Percentiles rank a stretch among this genome's conserved stretches.
These are phyloP conservation scores for Ocimum tenuiflorum DNA, from an alignment of 257 asterid species.

Conservation along the genomic window DNA sequence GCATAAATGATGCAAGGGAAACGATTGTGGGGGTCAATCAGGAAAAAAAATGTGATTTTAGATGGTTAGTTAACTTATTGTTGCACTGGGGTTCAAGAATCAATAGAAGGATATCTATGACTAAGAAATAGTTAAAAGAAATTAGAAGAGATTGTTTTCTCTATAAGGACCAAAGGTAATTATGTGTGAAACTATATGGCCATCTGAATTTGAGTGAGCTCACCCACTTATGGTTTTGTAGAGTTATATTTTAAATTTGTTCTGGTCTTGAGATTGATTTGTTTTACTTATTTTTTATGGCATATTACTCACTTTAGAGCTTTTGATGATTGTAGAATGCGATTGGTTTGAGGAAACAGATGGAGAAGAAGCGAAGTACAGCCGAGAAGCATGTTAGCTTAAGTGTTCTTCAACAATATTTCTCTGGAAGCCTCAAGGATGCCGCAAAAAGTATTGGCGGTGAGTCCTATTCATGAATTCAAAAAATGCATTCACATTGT, in stretches of 20 bases:
- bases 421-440: slow-evolving; percentile 89
- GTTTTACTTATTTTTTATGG: slow-evolving; percentile 2
- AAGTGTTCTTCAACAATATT: slow-evolving; percentile 71
- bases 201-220: too few relatives aligned
- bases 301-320: neutral
- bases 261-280: neutral
- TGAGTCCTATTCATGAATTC: slow-evolving; percentile 27
- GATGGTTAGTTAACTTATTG: neutral
- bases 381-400: slow-evolving; percentile 84
- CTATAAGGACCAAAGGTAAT: too few relatives aligned
- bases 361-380: slow-evolving; percentile 61
- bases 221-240: too few relatives aligned
- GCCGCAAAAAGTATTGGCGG: slow-evolving; percentile 98
- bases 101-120: too few relatives aligned
- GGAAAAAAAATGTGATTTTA: neutral
- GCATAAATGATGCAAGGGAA: neutral
- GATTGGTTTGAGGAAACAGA: slow-evolving; percentile 33
- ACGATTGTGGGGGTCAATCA: neutral
- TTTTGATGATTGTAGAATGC: slow-evolving; percentile 26
- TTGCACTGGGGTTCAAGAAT: too few relatives aligned
- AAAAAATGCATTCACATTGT: neutral
- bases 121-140: too few relatives aligned
- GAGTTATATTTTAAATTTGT: neutral
- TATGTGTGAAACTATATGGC: too few relatives aligned
- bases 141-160: too few relatives aligned